Base-by-base conservation (phyloP, 306 rosid genomes). In the Prunus padus region DNA sequence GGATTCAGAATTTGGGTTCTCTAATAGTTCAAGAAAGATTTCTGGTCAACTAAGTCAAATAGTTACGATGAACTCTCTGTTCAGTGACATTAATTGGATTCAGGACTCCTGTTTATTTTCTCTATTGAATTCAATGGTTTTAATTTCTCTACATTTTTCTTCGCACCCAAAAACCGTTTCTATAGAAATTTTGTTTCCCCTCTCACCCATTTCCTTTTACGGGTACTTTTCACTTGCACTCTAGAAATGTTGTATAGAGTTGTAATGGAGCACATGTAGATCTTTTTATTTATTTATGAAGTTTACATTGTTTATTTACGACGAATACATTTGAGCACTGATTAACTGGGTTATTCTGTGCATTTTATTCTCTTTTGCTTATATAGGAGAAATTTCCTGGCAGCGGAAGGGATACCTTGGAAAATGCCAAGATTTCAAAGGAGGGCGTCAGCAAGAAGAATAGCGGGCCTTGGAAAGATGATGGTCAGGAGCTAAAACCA, bases 331-430 rank as follows among this genome's bases (percentile, higher is more conserved):
- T 15, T 26, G 61, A 52, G 50, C 14, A 47, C 68, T 6, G 31
- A 7, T 65, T 66, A 54, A 56, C 54, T 10, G 51, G 74, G 49
- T n/a, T 55, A 13, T 82, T 14, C 52, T 57, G 64, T 69, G 65
- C 20, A 60, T 30, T 67, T 54, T 19, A 20, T 52, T 66, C 55
- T 26, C 44, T 52, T 55, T 71, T 87, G 76, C 40, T 51, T 72
- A 50, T 65, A 12, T 52, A 93, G 99, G 97, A 89, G 47, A 86
- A 88, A 70, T 83, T 92, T 84, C 93, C 96, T 0, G 99, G 96
- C 76, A 84, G 77, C 76, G 83, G 88, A 37, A 91, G 84, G 4
- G 88, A 81, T 71, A 69, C 47, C 75, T 82, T 88, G 18, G 95
- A 88, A 60, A 80, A 18, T 65, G 46, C 83, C 61, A 89, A 85